Conservation (phyloP, 345 rosid genomes). For the Carallia pectinifolia region DNA sequence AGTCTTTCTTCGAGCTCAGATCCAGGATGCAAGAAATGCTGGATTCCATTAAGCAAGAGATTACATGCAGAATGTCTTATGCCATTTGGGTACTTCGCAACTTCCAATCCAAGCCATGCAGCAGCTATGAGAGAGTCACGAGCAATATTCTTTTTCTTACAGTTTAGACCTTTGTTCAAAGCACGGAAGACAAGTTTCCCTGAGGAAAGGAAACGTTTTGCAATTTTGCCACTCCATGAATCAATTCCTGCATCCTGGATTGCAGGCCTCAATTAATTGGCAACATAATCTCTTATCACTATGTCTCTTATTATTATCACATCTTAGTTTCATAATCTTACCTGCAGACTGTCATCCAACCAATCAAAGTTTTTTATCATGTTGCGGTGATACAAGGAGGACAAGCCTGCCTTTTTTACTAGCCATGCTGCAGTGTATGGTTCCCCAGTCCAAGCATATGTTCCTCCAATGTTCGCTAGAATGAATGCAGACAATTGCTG, state of each 20-base stretch:
- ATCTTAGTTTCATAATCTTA: conserved; percentile 15
- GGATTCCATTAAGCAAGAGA: conserved; percentile 57
- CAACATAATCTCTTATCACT: not conserved
- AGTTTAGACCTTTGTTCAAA: conserved; percentile 58
- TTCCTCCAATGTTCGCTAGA: conserved; percentile 83
- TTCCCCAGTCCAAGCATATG: conserved; percentile 85
- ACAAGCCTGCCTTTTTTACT: conserved; percentile 78
- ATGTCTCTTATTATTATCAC: too few relatives aligned
- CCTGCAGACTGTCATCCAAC: conserved; percentile 77
- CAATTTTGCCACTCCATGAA: conserved; percentile 68
- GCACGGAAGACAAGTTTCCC: conserved; percentile 57
- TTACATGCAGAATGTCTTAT: conserved; percentile 61
- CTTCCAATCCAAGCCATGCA: conserved; percentile 84
- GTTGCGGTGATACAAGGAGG: conserved; percentile 55
- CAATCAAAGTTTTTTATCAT: conserved; percentile 73
- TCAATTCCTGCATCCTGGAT: conserved; percentile 68
- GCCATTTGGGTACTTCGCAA: conserved; percentile 51
- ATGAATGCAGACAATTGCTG: conserved; percentile 60
- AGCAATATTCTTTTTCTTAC: conserved; percentile 56
- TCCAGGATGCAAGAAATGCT: conserved; percentile 85
- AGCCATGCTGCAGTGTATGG: conserved; percentile 83
- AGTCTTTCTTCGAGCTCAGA: conserved; percentile 77
- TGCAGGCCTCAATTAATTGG: conserved; percentile 5
- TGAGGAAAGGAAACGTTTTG: conserved; percentile 45
- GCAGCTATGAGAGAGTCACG: conserved; percentile 56